Base-by-base conservation (phyloP, 352 stramenopile genomes). In the Phytophthora cactorum region DNA sequence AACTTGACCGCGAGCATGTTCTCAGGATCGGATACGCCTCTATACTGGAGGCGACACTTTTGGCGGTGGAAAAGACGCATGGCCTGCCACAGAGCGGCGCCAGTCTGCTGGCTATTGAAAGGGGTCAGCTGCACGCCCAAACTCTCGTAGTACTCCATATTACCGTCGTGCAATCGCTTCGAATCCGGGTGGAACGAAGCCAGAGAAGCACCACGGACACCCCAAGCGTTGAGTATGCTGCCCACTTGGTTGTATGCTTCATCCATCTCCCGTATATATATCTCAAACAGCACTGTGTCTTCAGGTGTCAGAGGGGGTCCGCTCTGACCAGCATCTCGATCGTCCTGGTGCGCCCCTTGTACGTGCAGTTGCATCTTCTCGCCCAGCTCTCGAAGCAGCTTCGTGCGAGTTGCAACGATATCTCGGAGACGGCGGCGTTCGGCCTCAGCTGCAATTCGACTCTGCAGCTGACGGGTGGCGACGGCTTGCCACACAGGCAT, bases 1-100 rank as follows among this genome's bases (percentile, higher is more conserved):
- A 78, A 78, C 67, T 78, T 81, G 50, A 53, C 51, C 0, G 66
- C 70, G 38, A 78, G 55, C 15, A 56, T 78, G 52, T 74, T 64
- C 10, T 72, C 56, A 6, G 56, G 62, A 29, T 70, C 54, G 7
- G 27, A 17, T 1, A 65, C 46, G n/a, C 38, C 28, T 27, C 45
- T 36, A 49, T 68, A 75, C 11, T 64, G 29, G 3, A 51, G 59
- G 10, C 59, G 68, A 41, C 34, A 47, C 36, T 49, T 66, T 58
- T 6, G 52, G 52, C 45, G 15, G 53, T 59, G 50, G 22, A 46
- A 9, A 12, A 47, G 27, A n/a, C 41, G 54, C 50, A 66, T 66
- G 4, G 60, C 45, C 51, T 68, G 29, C 60, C 60, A 74, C 17
- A 74, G 6, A 28, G 59, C 60, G 4, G 27, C 41, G 15, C 54